These are phyloP conservation scores for Misopates orontium DNA, from an alignment of 257 asterid species.

Conservation along the genomic window DNA sequence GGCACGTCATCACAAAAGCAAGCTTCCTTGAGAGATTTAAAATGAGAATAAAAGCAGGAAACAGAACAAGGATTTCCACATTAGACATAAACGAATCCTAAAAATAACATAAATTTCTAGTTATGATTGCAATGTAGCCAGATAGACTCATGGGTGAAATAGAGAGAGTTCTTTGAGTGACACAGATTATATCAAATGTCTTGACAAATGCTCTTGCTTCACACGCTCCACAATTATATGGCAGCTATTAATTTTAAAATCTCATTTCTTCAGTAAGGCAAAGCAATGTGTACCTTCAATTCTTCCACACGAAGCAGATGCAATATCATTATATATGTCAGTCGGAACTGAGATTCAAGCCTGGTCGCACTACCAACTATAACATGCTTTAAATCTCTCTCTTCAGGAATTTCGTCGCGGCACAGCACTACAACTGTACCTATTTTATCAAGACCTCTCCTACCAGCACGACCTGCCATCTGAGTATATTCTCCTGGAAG, in stretches of 20 bases:
- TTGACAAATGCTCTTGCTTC: conserved; percentile 5
- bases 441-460: conserved; percentile 97
- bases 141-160: conserved; percentile 20
- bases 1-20: conserved; percentile 19
- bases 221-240: conserved; percentile 14
- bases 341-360: conserved; percentile 96
- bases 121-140: conserved; percentile 9
- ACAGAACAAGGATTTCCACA: conserved; percentile 6
- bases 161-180: conserved; percentile 1
- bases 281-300: conserved; percentile 65
- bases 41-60: conserved; percentile 13
- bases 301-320: conserved; percentile 99
- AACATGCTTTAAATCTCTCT: conserved; percentile 68
- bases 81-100: conserved; percentile 14
- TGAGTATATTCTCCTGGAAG: conserved; percentile 99
- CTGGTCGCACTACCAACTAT: conserved; percentile 89
- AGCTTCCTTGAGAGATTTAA: conserved; percentile 17
- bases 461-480: conserved; percentile 99
- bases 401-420: conserved; percentile 92
- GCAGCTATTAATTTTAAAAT: conserved; percentile 16
- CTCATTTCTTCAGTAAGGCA: conserved; percentile 22
- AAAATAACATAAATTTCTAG: not conserved
- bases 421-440: conserved; percentile 93
- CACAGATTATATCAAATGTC: conserved; percentile 22
- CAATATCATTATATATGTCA: conserved; percentile 95